Evolutionary conservation across 768 basidiomycete species (phyloP), one percentile per base, ranked within the genome.

Genomic region (Suillus subaureus): DNA sequence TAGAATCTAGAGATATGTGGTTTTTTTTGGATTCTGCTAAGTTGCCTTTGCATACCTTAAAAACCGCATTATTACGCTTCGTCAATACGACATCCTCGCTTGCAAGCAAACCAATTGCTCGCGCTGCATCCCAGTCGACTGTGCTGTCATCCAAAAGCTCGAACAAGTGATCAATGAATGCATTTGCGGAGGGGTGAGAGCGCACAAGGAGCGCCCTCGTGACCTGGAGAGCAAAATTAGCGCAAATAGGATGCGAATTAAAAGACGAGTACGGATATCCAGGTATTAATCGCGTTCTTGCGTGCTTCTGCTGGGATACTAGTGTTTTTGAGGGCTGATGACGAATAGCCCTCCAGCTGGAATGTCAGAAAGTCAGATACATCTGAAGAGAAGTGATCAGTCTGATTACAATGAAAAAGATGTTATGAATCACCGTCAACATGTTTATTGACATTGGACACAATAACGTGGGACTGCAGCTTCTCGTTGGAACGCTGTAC

Each of bases 371-470:
- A 89, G 1, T 71, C 64, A 0, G 76, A 71, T 8, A 87, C 70
- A 56, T 84, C 90, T 91, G 12, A 64, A 57, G n/a, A 31, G n/a
- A 55, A 63, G 42, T 60, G 7, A 8, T 21, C 63, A 61, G 51
- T 8, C 33, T 11, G 39, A 43, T 2, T 12, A 28, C 4, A 23
- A 33, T 4, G 26, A 26, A 52, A 69, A 83, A 13, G 11, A 28
- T 42, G 13, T 28, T 6, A 31, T 42, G 6, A 60, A 42, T 67
- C 57, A 94, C 96, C 88, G 47, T 88, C 83, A 12, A 82, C 80
- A 43, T 88, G 85, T 75, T 95, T 94, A 75, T 98, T 97, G 33
- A 95, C 77, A n/a, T 92, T 77, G 0, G 89, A 84, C 1, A 89
- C 83, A 21, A 94, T 73, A 3, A 88, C 70, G 45, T 88, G 84